A percentile compares a stretch with the other conserved stretches of the same genome.
Conservation (phyloP, 176 grass and related monocot species). For the Pharus latifolius region DNA sequence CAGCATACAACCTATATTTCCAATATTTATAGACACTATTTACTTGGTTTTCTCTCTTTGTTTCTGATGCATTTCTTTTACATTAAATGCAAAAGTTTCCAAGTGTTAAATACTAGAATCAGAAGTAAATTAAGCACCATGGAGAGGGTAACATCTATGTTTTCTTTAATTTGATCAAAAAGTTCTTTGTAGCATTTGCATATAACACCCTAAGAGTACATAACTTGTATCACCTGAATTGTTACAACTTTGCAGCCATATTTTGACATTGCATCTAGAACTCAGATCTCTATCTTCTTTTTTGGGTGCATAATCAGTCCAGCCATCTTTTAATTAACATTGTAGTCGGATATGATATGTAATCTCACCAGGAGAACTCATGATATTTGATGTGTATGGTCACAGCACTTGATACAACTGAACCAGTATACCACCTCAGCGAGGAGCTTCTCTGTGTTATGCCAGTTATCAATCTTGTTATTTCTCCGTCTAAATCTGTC, state of each 20-base stretch:
- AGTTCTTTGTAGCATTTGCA: not conserved
- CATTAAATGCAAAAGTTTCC: not conserved
- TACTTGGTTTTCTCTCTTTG: slow-evolving; percentile 2
- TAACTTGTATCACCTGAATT: no score
- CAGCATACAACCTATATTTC: not conserved
- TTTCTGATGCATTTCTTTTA: not conserved
- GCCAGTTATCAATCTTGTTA: slow-evolving; percentile 54
- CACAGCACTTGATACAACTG: slow-evolving; percentile 42
- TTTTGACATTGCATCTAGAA: not conserved
- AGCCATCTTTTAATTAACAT: not conserved
- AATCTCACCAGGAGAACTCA: not conserved
- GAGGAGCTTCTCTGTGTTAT: slow-evolving; percentile 77
- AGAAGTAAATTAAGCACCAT: not conserved
- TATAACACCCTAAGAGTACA: not conserved
- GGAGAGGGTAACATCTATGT: not conserved
- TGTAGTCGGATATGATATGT: not conserved
- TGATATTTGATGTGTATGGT: slow-evolving; percentile 20
- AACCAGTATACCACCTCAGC: slow-evolving; percentile 14
- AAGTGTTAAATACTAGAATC: not conserved
- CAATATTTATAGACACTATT: not conserved
- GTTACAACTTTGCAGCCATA: not conserved
- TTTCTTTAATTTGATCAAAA: not conserved
- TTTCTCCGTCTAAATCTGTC: slow-evolving; percentile 75
- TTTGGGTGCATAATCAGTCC: not conserved
- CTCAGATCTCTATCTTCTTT: not conserved